Conservation (phyloP, 306 rosid species). For the Glycine soja region DNA sequence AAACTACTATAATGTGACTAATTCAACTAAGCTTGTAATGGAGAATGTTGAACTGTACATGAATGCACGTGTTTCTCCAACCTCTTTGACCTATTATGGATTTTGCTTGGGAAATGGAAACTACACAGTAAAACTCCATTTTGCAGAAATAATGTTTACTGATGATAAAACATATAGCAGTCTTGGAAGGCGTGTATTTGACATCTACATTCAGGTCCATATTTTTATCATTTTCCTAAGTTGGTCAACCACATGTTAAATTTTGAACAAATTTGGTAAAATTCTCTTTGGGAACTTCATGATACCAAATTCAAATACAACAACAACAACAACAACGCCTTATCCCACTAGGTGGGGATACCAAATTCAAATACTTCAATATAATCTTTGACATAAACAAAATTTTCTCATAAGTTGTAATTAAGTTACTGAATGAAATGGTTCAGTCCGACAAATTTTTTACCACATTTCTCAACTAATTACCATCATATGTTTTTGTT, state of each 20-base stretch:
- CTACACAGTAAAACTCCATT: conserved; percentile 61
- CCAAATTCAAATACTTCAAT: conserved; percentile 10
- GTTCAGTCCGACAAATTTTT: background rate
- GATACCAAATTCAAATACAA: too few species aligned
- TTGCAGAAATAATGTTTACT: conserved; percentile 58
- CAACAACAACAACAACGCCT: too few species aligned
- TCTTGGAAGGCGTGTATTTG: conserved; percentile 67
- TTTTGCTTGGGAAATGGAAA: conserved; percentile 61
- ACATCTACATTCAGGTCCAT: conserved; percentile 66
- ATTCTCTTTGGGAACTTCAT: background rate
- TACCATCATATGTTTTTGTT: background rate
- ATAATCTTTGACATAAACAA: background rate
- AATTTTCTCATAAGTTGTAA: conserved; percentile 22
- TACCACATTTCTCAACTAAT: background rate
- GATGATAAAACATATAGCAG: conserved; percentile 45
- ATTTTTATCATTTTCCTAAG: conserved; percentile 15
- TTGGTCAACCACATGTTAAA: background rate
- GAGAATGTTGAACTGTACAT: conserved; percentile 54
- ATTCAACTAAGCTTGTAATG: conserved; percentile 47
- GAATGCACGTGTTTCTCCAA: conserved; percentile 74
- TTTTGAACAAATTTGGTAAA: too few species aligned
- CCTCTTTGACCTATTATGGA: conserved; percentile 66
- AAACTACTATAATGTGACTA: conserved; percentile 37
- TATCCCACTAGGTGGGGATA: too few species aligned
- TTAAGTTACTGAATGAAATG: conserved; percentile 11